Conservation (phyloP, 1,284 basidiomycete species). For the Cystobasidiaceae sp. region DNA sequence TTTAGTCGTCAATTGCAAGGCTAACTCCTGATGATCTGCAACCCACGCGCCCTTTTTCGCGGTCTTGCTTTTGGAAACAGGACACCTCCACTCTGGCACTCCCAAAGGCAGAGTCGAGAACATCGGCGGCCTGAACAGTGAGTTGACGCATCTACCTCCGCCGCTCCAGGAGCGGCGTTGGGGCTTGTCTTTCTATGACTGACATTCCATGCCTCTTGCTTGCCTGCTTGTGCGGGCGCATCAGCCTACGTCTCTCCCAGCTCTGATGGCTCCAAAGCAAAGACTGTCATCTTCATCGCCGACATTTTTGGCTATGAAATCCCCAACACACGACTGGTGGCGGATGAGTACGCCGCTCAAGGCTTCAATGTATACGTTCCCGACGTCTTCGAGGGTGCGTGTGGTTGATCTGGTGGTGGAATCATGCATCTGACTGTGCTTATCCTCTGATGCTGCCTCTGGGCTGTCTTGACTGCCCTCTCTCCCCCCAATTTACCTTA, state of each 20-base stretch:
- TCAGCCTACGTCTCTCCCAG: constrained; percentile 34
- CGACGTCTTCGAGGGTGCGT: constrained; percentile 32
- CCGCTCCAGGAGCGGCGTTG: background rate
- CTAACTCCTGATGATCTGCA: too few relatives aligned
- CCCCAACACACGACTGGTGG: constrained; percentile 32
- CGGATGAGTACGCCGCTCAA: constrained; percentile 38
- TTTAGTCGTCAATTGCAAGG: too few relatives aligned
- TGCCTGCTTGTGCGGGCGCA: background rate
- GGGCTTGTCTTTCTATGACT: background rate
- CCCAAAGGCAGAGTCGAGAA: constrained; percentile 33
- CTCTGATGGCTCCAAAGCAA: constrained; percentile 34
- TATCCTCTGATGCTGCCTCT: too few relatives aligned
- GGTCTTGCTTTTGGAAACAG: background rate
- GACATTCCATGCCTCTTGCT: too few relatives aligned
- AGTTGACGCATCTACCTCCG: background rate
- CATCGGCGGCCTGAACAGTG: constrained; percentile 32
- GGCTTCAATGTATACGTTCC: constrained; percentile 36
- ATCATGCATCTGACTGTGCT: too few relatives aligned
- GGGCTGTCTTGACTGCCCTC: too few relatives aligned
- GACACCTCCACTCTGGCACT: constrained; percentile 39
- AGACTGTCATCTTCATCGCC: constrained; percentile 39
- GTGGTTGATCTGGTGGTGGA: too few relatives aligned
- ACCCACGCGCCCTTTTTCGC: too few relatives aligned
- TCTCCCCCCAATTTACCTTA: too few relatives aligned
- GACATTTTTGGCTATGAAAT: constrained; percentile 38